Evolutionary conservation across 306 rosid species (phyloP).

Genomic region (Ammopiptanthus mongolicus): DNA sequence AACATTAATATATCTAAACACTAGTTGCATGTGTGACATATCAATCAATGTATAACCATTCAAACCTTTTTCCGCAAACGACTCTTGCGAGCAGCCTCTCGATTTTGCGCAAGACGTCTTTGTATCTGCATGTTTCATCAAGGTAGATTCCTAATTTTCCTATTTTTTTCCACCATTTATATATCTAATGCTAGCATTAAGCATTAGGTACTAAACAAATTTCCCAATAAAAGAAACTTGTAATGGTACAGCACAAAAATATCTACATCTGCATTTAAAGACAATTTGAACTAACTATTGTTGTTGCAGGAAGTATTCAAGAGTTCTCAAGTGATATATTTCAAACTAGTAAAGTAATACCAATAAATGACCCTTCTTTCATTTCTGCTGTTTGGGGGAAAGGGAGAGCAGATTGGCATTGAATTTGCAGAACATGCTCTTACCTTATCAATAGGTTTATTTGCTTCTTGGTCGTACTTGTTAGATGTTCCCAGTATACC

Average conservation of each 20-base stretch:
- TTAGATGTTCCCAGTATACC: constrained; percentile 34
- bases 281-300: neutral
- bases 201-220: neutral
- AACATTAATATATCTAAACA: constrained; percentile 10
- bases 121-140: constrained; percentile 52
- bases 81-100: constrained; percentile 99
- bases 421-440: constrained; percentile 12
- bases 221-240: neutral
- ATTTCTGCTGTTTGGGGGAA: neutral
- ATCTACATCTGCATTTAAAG: neutral
- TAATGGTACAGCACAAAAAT: neutral
- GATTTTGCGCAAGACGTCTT: constrained; percentile 97
- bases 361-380: neutral
- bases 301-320: neutral
- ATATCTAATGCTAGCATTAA: neutral
- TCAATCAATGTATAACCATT: constrained; percentile 24
- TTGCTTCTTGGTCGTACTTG: constrained; percentile 46
- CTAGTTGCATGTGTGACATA: neutral
- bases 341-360: neutral
- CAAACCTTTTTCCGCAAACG: constrained; percentile 90
- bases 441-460: constrained; percentile 41
- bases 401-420: neutral
- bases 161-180: neutral
- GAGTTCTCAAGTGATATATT: neutral
- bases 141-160: neutral